Percentiles rank a stretch among this genome's conserved stretches.
These are phyloP conservation scores for Cryptosporidium ryanae DNA, from an alignment of 169 alveolate species.

Conservation along the genomic window DNA sequence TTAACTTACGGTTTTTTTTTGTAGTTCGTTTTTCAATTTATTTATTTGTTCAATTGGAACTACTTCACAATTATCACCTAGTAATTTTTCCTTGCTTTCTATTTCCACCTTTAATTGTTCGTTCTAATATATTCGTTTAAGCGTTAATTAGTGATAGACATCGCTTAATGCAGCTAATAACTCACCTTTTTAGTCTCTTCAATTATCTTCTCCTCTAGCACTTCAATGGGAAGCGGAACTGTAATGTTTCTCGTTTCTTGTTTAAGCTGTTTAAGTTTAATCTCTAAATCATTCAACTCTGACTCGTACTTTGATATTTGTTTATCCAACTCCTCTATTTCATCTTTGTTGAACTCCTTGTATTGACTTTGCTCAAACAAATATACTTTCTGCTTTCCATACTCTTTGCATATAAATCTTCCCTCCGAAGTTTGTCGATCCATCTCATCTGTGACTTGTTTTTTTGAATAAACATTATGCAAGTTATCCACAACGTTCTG, in stretches of 20 bases:
- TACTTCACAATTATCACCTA: constrained; percentile 29
- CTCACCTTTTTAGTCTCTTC: constrained; percentile 35
- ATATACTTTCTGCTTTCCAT: constrained; percentile 86
- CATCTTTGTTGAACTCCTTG: constrained; percentile 68
- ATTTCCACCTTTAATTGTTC: constrained; percentile 36
- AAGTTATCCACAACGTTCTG: constrained; percentile 83
- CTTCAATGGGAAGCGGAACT: constrained; percentile 51
- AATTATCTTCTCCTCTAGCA: constrained; percentile 29
- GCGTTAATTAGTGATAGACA: not conserved
- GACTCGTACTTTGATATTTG: constrained; percentile 17
- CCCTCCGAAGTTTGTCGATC: constrained; percentile 81
- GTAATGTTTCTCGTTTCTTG: constrained; percentile 63
- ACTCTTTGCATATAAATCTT: constrained; percentile 83
- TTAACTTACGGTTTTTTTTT: constrained; percentile 30
- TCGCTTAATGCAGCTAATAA: not conserved
- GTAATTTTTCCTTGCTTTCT: constrained; percentile 34
- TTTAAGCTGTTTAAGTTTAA: constrained; percentile 24
- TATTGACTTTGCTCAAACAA: constrained; percentile 81
- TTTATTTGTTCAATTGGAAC: constrained; percentile 35
- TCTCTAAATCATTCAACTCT: constrained; percentile 40
- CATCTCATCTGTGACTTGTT: constrained; percentile 80
- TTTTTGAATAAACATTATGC: constrained; percentile 80
- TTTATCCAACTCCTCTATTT: constrained; percentile 63
- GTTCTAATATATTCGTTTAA: constrained; percentile 13
- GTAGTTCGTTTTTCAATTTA: constrained; percentile 25